phyloP scores from a whole-genome alignment of 352 stramenopile species.

The Globisporangium parvum region DNA sequence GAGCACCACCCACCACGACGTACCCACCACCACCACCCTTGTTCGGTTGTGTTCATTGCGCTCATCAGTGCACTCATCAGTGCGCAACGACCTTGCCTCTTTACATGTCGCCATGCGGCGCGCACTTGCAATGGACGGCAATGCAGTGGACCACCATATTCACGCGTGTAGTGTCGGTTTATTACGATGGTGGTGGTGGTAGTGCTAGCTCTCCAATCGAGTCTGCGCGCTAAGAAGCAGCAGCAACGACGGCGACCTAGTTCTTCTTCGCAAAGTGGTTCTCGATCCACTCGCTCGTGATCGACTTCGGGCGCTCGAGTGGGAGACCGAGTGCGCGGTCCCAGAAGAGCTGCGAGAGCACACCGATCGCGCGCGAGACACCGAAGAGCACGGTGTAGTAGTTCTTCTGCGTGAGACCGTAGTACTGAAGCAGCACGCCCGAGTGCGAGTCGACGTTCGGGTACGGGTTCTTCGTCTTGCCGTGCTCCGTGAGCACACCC shows the following conservation, averaged over 20 bases:
- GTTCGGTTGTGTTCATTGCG: too few species aligned
- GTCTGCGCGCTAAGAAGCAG: not conserved
- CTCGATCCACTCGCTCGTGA: conserved; percentile 98
- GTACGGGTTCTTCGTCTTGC: conserved; percentile 99
- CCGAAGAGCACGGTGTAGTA: conserved; percentile 99
- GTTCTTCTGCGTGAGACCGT: conserved; percentile 98
- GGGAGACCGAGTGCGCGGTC: conserved; percentile 96
- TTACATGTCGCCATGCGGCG: too few species aligned
- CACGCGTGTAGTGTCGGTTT: not conserved
- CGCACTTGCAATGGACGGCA: too few species aligned
- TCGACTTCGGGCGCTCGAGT: conserved; percentile 98
- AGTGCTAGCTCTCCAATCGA: not conserved
- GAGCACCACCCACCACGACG: too few species aligned
- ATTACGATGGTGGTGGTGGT: not conserved
- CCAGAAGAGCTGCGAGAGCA: conserved; percentile 98
- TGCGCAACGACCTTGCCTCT: too few species aligned
- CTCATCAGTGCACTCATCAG: too few species aligned
- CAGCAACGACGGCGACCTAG: conserved; percentile 24
- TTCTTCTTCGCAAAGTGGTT: conserved; percentile 90
- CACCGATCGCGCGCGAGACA: conserved; percentile 96
- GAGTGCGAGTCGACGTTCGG: conserved; percentile 99
- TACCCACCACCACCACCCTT: too few species aligned
- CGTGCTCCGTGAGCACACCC: conserved; percentile 97
- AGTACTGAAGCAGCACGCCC: conserved; percentile 98
- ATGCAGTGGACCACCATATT: too few species aligned